Base-by-base conservation (phyloP, 2,329 filamentous ascomycete genomes). In the Colletotrichum higginsianum region DNA sequence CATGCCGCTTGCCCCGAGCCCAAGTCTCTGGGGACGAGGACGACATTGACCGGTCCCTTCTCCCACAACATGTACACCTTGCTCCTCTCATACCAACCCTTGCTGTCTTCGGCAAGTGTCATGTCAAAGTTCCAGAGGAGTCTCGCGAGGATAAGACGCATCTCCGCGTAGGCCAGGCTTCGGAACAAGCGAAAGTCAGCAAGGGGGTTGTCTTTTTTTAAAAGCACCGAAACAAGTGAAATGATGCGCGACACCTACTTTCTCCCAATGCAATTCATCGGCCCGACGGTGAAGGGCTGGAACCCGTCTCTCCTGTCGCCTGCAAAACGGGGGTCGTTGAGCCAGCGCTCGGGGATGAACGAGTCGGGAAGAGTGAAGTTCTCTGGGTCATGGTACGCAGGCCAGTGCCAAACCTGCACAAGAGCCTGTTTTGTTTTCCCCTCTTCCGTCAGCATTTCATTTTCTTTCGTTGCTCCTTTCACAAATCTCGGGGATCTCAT, bases 191-290 rank as follows among this genome's bases (percentile, higher is more conserved):
- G 9, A 12, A 16, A 15, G 23, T 55, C 1, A 40, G 26, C n/a
- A n/a, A 2, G 26, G 26, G 26, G 4, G 21, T 23, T 23, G 21
- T 23, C 21, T 23, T 23, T 23, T 23, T 23, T 23, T 23, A 23
- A 23, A 18, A 44, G 49, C 6, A 47, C 6, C 13, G 1, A 18
- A 18, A 21, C 85, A 84, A 77, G 74, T 1, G 76, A 47, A 9
- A 44, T 8, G 2, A 15, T n/a, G 4, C 16, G 15, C 13, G 13
- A 0, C 0, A 79, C 84, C 75, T 78, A 85, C 84, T 87, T 87
- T 70, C 80, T 80, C 1, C 86, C 86, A 23, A 88, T 80, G 67
- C 86, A 88, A 56, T 86, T 86, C 2, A 86, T 78, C 5, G 86
- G 83, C 0, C 87, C 86, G 2, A 85, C 61, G 4, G 82, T 81